Evolutionary conservation across 2,329 filamentous ascomycete genomes (phyloP), one percentile per base, ranked within the genome.

Genomic region (Parastagonospora avenae): DNA sequence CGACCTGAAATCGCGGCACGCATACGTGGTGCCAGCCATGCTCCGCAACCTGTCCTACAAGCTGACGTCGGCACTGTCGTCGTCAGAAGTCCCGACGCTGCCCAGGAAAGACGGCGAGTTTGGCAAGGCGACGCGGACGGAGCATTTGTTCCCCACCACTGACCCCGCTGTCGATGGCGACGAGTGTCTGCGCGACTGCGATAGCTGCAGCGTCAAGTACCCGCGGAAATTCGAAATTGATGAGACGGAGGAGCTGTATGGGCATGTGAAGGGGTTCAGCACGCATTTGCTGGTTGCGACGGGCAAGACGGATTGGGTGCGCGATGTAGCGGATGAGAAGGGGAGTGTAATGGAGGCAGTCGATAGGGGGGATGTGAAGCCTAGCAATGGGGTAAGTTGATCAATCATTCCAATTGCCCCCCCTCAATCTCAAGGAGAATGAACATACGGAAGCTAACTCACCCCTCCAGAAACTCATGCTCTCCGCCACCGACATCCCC

Each of bases 241-340:
- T 50, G 83, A 88, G 71, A 77, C 81, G 6, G 91, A 96, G 69
- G 79, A 86, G 63, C 77, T 99, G 42, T 97, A 95, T 70, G 94
- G 93, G 1, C 81, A 89, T 52, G 84, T 97, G 56, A 90, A 91
- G 67, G 91, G 86, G 31, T 97, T 91, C 89, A 87, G 85, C 66
- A 94, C 92, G 15, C 94, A 99, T 75, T 71, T 96, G 55, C 79
- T 99, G 29, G 91, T 97, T 12, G 94, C 91, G 19, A 99, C 94
- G n/a, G 91, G 92, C 54, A 96, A 97, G 83, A 83, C 87, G 24
- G 94, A 99, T 75, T 99, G 94, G 94, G 89, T 93, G 68, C 79
- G 90, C 53, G 89, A 96, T 77, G 90, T 96, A 4, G 66, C 70
- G 49, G 90, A 97, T 68, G 94, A 97, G 79, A 87, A 90, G 61